Evolutionary conservation across 805 yeast species (phyloP).

Genomic region (Lipomyces anomalus): DNA sequence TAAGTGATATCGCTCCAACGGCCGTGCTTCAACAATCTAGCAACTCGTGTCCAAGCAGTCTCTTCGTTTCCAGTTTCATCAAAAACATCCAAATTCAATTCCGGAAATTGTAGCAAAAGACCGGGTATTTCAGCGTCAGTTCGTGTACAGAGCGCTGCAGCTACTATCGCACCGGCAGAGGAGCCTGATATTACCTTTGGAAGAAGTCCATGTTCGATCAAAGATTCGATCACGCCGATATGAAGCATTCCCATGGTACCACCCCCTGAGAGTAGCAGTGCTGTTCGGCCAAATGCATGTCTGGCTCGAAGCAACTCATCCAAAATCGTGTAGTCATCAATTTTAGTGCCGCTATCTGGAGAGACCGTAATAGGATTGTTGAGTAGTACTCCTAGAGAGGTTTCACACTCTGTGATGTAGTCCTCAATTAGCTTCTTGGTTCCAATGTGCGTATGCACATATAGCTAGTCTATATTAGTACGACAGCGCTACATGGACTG

Average conservation of each 20-base stretch:
- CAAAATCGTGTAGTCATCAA: conserved; percentile 65
- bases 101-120: conserved; percentile 45
- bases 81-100: conserved; percentile 45
- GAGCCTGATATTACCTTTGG: conserved; percentile 91
- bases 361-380: conserved; percentile 26
- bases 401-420: conserved; percentile 70
- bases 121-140: conserved; percentile 57
- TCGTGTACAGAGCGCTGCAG: conserved; percentile 78
- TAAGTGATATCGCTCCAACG: conserved; percentile 80
- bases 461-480: conserved; percentile 38
- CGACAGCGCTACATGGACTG: too few relatives aligned
- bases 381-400: conserved; percentile 33
- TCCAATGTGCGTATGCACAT: conserved; percentile 74
- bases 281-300: conserved; percentile 89
- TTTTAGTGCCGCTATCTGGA: conserved; percentile 22
- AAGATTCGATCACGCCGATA: conserved; percentile 80
- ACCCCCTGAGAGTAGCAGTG: conserved; percentile 92
- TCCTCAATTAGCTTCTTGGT: conserved; percentile 80
- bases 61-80: conserved; percentile 51
- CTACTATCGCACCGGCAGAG: conserved; percentile 93
- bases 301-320: conserved; percentile 82
- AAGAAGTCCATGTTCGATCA: conserved; percentile 64
- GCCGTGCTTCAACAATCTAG: conserved; percentile 71
- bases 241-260: conserved; percentile 90
- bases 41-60: conserved; percentile 46